Conservation (phyloP, 768 basidiomycete genomes). For the Xanthoconium stramineum region DNA sequence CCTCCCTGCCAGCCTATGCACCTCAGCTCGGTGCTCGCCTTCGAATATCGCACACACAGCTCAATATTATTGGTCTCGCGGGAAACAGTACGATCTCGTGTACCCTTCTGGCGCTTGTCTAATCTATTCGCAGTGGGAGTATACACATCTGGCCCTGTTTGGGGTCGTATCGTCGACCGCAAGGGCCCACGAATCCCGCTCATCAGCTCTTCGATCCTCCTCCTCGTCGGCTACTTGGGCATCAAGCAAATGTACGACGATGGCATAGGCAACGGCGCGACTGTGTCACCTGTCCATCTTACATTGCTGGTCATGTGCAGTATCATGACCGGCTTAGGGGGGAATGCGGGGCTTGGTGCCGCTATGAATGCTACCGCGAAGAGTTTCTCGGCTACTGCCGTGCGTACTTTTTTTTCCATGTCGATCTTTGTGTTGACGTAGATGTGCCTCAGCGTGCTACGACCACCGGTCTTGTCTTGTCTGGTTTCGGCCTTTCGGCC, state of each 20-base stretch:
- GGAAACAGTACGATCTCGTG: slow-evolving; percentile 56
- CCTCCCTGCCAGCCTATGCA: slow-evolving; percentile 59
- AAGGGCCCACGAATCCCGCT: slow-evolving; percentile 71
- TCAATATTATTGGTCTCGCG: slow-evolving; percentile 79
- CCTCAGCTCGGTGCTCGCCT: slow-evolving; percentile 83
- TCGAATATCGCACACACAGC: slow-evolving; percentile 70
- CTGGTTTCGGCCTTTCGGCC: slow-evolving; percentile 88
- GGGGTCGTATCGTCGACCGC: slow-evolving; percentile 75
- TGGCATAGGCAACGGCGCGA: slow-evolving; percentile 39
- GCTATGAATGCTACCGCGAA: slow-evolving; percentile 82
- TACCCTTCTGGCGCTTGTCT: neutral
- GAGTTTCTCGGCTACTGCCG: slow-evolving; percentile 68
- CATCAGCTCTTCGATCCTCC: slow-evolving; percentile 50
- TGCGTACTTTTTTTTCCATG: slow-evolving; percentile 33
- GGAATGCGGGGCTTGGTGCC: slow-evolving; percentile 66
- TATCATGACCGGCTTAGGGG: slow-evolving; percentile 75
- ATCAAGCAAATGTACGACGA: slow-evolving; percentile 66
- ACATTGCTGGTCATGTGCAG: slow-evolving; percentile 56
- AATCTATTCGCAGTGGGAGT: slow-evolving; percentile 56
- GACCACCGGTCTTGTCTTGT: slow-evolving; percentile 73
- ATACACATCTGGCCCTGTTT: slow-evolving; percentile 70
- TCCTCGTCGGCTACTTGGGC: slow-evolving; percentile 72
- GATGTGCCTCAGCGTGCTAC: slow-evolving; percentile 56
- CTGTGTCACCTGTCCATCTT: slow-evolving; percentile 44
- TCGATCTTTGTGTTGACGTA: neutral